A percentile compares a stretch with the other conserved stretches of the same genome.
Conservation (phyloP, 805 yeast genomes). For the Pichia nanzhaoensis region DNA sequence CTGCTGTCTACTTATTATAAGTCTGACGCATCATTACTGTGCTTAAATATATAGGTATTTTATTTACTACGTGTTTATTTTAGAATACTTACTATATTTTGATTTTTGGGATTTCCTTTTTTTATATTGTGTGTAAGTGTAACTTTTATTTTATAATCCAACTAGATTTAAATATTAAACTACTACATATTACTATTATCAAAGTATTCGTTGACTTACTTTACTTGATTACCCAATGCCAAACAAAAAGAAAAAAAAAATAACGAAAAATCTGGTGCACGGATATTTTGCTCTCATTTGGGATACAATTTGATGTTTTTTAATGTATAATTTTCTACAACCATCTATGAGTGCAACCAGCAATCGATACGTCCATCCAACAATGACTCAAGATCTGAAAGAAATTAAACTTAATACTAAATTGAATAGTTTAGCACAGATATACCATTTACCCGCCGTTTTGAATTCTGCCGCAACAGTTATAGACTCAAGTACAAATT, state of each 20-base stretch:
- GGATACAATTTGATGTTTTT: no score
- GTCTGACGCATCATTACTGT: no score
- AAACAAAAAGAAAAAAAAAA: background rate
- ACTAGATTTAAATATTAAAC: no score
- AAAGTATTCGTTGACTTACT: no score
- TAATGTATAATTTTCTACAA: no score
- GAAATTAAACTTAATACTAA: constrained; percentile 12
- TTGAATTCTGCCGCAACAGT: constrained; percentile 16
- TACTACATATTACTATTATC: no score
- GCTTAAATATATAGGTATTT: no score
- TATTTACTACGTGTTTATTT: no score
- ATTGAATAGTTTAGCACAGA: constrained; percentile 16
- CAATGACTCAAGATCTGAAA: background rate
- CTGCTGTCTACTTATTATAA: constrained; percentile 35
- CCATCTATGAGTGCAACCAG: no score
- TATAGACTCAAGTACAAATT: constrained; percentile 15
- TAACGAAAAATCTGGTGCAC: background rate
- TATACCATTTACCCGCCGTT: constrained; percentile 20
- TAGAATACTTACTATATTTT: background rate
- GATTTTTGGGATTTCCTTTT: no score
- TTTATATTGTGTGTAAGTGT: background rate
- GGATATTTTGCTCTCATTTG: background rate
- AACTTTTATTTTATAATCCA: background rate
- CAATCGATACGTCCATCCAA: background rate
- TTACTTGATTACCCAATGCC: no score